Conservation (phyloP, 108 stramenopile genomes). For the Aureococcus anophagefferens region DNA sequence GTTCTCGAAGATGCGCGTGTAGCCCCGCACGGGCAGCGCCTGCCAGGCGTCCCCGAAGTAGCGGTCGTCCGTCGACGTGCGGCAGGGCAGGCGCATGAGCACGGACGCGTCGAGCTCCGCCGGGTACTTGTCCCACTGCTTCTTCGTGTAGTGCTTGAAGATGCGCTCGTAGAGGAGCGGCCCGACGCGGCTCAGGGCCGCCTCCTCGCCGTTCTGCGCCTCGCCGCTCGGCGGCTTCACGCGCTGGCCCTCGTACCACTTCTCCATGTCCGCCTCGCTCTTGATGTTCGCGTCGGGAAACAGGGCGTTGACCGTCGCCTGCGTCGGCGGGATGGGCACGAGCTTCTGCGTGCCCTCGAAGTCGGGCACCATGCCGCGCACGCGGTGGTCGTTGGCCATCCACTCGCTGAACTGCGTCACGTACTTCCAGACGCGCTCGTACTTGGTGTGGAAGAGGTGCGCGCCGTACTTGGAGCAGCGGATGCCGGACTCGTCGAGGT, state of each 20-base stretch:
- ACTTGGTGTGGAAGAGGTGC: constrained; percentile 45
- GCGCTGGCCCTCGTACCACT: constrained; percentile 54
- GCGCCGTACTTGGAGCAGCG: constrained; percentile 14
- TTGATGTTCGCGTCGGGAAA: constrained; percentile 47
- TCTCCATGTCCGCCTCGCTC: constrained; percentile 57
- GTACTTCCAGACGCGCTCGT: constrained; percentile 61
- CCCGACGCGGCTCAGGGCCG: constrained; percentile 60
- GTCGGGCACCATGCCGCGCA: constrained; percentile 37
- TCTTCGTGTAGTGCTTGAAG: constrained; percentile 63
- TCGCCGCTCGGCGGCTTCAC: constrained; percentile 18
- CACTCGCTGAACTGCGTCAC: constrained; percentile 50
- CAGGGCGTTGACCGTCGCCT: constrained; percentile 66
- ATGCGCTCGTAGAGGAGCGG: constrained; percentile 52
- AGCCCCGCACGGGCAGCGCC: constrained; percentile 59
- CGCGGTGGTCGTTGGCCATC: constrained; percentile 60
- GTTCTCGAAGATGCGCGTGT: constrained; percentile 57
- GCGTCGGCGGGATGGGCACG: constrained; percentile 70
- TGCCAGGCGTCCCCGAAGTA: constrained; percentile 67
- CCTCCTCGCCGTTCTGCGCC: constrained; percentile 56
- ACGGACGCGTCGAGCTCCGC: constrained; percentile 57
- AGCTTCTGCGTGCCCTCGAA: constrained; percentile 19
- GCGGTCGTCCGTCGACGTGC: constrained; percentile 51
- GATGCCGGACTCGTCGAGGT: constrained; percentile 33
- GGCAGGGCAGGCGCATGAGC: constrained; percentile 59
- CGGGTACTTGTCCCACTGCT: constrained; percentile 67